Evolutionary conservation across 2,329 filamentous ascomycete genomes (phyloP), one percentile per base, ranked within the genome.

Genomic region (Graphiopsis chlorocephala): DNA sequence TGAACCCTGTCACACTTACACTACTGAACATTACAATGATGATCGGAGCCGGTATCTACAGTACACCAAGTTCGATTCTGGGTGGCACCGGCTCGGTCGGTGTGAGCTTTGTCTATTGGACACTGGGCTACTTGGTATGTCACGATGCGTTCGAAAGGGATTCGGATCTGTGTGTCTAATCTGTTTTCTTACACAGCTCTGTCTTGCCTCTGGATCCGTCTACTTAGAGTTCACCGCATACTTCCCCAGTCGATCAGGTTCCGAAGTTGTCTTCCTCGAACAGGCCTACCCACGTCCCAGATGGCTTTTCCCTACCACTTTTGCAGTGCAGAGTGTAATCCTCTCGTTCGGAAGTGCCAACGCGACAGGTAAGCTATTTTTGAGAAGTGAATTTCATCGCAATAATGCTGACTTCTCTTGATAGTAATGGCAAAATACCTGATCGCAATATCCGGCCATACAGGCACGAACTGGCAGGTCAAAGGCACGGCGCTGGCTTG

Each of bases 301-400:
- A 63, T 88, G 86, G 71, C 82, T 90, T 65, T 85, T 90, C 59
- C 86, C 88, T 0, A 85, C 85, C 0, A 80, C 86, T 0, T 90
- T 88, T 72, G 88, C 88, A 0, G 83, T 89, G 3, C 85, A 88
- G 71, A 83, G 83, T 0, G 85, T 90, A 1, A 73, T 88, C 1
- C 76, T 90, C 2, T 88, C 88, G 0, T 90, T 90, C 68, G 86
- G 84, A 67, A 88, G 86, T 68, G 85, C 85, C 45, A 90, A 90
- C 73, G 82, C 86, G 0, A 84, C 90, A 42, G 53, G 53, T 56
- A 38, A 38, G 29, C 17, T 28, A 45, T 10, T 45, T 45, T n/a
- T 8, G 38, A 20, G 8, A 12, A 45, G 23, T 45, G 38, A n/a
- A n/a, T n/a, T 45, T n/a, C 38, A 20, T 20, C 38, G 2, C 11